Conservation (phyloP, 176 grass and related monocot genomes). For the Pontederia paniculata region DNA sequence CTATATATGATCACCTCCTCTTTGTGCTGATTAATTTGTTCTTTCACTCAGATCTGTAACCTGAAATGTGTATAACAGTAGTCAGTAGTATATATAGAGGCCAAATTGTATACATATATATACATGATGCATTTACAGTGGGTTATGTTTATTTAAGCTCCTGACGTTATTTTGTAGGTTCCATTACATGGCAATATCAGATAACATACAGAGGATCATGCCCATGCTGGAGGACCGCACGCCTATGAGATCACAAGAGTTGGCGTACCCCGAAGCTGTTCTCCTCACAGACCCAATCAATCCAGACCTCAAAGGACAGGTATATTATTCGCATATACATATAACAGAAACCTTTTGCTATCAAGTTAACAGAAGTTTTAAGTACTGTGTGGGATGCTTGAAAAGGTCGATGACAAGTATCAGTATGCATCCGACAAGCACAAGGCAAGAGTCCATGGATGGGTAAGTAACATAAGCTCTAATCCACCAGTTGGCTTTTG, state of each 20-base stretch:
- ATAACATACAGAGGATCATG: slow-evolving; percentile 57
- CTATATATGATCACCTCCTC: too few relatives aligned
- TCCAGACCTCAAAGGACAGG: slow-evolving; percentile 48
- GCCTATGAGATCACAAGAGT: not conserved
- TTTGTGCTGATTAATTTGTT: too few relatives aligned
- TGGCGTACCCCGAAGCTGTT: slow-evolving; percentile 71
- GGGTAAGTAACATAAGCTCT: slow-evolving; percentile 61
- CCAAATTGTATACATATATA: too few relatives aligned
- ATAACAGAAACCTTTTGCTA: not conserved
- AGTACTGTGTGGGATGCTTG: not conserved
- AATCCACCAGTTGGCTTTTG: slow-evolving; percentile 73
- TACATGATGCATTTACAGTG: too few relatives aligned
- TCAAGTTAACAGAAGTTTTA: not conserved
- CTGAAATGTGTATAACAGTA: too few relatives aligned
- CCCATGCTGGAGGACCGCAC: slow-evolving; percentile 34
- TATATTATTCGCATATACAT: slow-evolving; percentile 1
- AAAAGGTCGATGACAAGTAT: slow-evolving; percentile 85
- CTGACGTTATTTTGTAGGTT: slow-evolving; percentile 20
- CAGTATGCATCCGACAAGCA: slow-evolving; percentile 71
- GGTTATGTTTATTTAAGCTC: too few relatives aligned
- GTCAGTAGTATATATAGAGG: too few relatives aligned
- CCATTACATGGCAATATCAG: slow-evolving; percentile 61
- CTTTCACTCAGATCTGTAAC: too few relatives aligned
- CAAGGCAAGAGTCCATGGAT: slow-evolving; percentile 75
- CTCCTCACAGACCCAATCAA: slow-evolving; percentile 43